Conservation (phyloP, 352 stramenopile species). For the Phytophthora cryptogea region DNA sequence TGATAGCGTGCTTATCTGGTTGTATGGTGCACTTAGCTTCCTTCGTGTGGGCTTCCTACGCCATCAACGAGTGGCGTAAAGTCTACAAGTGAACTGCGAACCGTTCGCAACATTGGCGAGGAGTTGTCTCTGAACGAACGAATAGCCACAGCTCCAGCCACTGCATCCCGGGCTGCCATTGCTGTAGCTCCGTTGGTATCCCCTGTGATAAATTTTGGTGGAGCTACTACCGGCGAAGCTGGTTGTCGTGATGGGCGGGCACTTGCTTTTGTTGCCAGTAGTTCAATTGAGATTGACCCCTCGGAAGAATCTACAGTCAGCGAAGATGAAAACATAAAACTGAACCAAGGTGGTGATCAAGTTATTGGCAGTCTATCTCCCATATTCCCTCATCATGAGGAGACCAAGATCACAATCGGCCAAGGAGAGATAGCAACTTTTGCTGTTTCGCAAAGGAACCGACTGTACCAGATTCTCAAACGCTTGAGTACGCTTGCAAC, state of each 20-base stretch:
- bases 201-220: neutral
- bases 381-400: conserved; percentile 34
- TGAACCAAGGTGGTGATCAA: neutral
- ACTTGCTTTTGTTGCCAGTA: conserved; percentile 17
- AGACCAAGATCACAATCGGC: conserved; percentile 64
- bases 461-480: conserved; percentile 72
- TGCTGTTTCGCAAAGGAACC: conserved; percentile 54
- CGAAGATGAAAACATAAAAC: neutral
- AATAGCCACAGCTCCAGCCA: conserved; percentile 26
- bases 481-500: conserved; percentile 48
- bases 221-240: neutral
- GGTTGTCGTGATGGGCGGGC: neutral
- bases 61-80: conserved; percentile 11
- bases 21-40: conserved; percentile 6
- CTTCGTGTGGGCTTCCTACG: conserved; percentile 6
- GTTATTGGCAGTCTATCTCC: neutral
- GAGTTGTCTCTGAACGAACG: conserved; percentile 7
- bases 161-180: conserved; percentile 11
- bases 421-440: conserved; percentile 41
- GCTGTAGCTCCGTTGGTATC: conserved; percentile 1
- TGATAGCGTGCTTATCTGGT: neutral
- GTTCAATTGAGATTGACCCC: neutral
- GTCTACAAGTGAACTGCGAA: conserved; percentile 27
- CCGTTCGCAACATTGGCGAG: conserved; percentile 1
- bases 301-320: neutral